Percentiles rank a stretch among this genome's conserved stretches.
phyloP scores from a whole-genome alignment of 331 rosid genomes.

The Malus hybrid region DNA sequence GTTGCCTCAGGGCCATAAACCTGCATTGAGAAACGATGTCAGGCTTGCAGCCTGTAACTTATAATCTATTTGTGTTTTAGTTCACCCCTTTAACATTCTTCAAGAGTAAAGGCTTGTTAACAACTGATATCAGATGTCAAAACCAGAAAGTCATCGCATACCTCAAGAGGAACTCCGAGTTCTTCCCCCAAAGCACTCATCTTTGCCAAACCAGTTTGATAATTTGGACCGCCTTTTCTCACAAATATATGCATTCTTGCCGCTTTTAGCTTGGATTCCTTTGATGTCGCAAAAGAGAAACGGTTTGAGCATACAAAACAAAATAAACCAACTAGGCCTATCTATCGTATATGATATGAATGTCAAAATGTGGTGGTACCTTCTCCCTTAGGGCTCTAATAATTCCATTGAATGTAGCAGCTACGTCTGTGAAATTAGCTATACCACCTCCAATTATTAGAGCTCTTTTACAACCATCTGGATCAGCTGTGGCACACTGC shows the following conservation, averaged over 20 bases:
- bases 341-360: not conserved
- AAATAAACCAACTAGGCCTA: not conserved
- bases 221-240: slow-evolving; percentile 88
- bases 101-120: not conserved
- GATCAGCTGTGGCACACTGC: slow-evolving; percentile 82
- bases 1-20: slow-evolving; percentile 86
- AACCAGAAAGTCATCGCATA: slow-evolving; percentile 14
- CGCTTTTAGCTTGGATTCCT: slow-evolving; percentile 77
- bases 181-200: slow-evolving; percentile 75
- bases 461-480: slow-evolving; percentile 83
- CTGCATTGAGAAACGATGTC: slow-evolving; percentile 20
- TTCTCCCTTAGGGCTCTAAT: slow-evolving; percentile 74
- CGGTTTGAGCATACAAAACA: not conserved
- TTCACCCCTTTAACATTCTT: not conserved
- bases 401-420: slow-evolving; percentile 78
- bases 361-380: slow-evolving; percentile 15
- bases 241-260: slow-evolving; percentile 72
- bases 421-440: slow-evolving; percentile 87
- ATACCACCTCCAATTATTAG: slow-evolving; percentile 89
- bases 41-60: too few species aligned
- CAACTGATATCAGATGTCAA: not conserved
- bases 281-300: slow-evolving; percentile 22
- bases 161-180: slow-evolving; percentile 77
- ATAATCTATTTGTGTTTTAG: too few species aligned
- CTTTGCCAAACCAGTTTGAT: slow-evolving; percentile 66